These are phyloP conservation scores for Tuber melanosporum DNA, from an alignment of 495 filamentous ascomycete genomes.

Conservation along the genomic window DNA sequence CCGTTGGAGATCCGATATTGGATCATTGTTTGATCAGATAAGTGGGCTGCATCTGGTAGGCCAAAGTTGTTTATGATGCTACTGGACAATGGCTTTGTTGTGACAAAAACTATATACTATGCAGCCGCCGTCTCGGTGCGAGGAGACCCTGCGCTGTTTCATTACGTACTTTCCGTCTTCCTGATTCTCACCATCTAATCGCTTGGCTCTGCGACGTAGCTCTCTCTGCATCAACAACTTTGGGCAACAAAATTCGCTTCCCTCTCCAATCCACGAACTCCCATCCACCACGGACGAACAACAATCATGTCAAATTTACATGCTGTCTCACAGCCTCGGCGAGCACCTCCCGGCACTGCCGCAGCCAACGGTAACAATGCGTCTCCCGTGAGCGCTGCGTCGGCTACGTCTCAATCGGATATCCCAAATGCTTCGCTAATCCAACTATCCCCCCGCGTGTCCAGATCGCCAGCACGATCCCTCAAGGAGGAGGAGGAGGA, in stretches of 20 bases:
- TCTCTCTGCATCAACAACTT: not conserved
- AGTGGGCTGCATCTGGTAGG: not conserved
- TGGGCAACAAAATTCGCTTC: not conserved
- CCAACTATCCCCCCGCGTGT: conserved; percentile 29
- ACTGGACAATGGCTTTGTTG: not conserved
- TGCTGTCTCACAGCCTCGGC: conserved; percentile 25
- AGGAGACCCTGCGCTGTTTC: not conserved
- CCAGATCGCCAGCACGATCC: conserved; percentile 6
- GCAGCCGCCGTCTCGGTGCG: not conserved
- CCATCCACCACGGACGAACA: not conserved
- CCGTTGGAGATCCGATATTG: not conserved
- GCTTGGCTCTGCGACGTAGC: not conserved
- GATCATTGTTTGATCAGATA: not conserved
- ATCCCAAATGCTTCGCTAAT: conserved; percentile 33
- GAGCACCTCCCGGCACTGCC: conserved; percentile 12
- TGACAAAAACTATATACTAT: not conserved
- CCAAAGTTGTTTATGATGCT: not conserved
- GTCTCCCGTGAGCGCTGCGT: not conserved
- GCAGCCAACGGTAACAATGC: conserved; percentile 12
- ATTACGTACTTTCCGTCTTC: not conserved
- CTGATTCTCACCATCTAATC: not conserved
- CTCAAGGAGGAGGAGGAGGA: conserved; percentile 34
- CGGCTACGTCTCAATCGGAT: conserved; percentile 26
- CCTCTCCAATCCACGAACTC: not conserved
- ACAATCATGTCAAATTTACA: conserved; percentile 29